These are phyloP conservation scores for Chaetomidium leptoderma DNA, from an alignment of 495 filamentous ascomycete genomes.

Conservation along the genomic window DNA sequence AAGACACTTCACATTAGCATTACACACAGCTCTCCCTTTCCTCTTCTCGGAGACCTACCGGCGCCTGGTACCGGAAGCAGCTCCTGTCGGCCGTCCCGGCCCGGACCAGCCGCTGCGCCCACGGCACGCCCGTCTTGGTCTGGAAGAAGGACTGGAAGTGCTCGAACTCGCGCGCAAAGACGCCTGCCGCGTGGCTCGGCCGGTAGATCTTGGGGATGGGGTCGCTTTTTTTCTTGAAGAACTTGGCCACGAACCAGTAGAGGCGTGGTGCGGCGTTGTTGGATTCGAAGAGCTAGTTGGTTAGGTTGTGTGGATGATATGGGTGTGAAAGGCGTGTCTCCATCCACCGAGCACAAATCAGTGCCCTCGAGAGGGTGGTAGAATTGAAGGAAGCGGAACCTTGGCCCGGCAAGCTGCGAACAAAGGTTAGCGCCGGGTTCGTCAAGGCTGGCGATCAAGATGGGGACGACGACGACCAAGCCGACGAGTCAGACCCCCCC, in stretches of 20 bases:
- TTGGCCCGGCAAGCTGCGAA: background rate
- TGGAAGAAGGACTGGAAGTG: slow-evolving; percentile 56
- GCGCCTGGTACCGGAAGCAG: slow-evolving; percentile 35
- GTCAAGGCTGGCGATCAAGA: slow-evolving; percentile 1
- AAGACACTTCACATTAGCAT: background rate
- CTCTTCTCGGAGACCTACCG: slow-evolving; percentile 29
- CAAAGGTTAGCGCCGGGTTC: background rate
- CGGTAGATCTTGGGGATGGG: slow-evolving; percentile 26
- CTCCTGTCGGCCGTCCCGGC: slow-evolving; percentile 3
- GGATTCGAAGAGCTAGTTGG: slow-evolving; percentile 50
- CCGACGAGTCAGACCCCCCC: background rate
- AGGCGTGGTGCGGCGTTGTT: slow-evolving; percentile 39
- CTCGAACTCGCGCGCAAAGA: slow-evolving; percentile 35
- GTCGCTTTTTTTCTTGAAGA: slow-evolving; percentile 31
- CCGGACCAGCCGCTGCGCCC: slow-evolving; percentile 47
- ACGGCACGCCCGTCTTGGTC: slow-evolving; percentile 50
- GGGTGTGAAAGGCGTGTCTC: too few relatives aligned
- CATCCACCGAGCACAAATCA: too few relatives aligned
- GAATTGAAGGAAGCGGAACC: background rate
- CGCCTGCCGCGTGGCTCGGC: slow-evolving; percentile 21
- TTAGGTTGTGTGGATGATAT: too few relatives aligned
- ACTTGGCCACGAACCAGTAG: slow-evolving; percentile 41
- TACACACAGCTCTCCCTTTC: background rate
- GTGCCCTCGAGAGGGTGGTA: too few relatives aligned
- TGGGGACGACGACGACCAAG: background rate